phyloP scores from a whole-genome alignment of 1,284 basidiomycete genomes.

The Phenoliferia sp. region DNA sequence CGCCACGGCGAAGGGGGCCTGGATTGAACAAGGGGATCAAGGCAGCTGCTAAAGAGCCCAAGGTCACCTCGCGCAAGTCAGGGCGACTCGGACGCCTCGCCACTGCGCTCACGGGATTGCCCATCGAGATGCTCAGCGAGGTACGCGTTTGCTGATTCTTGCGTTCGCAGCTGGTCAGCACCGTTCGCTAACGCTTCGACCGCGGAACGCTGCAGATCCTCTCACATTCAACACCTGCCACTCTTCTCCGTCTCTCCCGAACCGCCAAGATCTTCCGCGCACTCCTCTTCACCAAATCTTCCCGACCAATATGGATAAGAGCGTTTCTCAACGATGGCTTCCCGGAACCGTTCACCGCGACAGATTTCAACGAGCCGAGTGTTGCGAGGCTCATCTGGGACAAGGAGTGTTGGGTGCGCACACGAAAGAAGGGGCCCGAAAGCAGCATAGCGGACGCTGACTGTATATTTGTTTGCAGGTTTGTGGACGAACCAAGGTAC shows the following conservation, averaged over 20 bases:
- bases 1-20: too few species aligned
- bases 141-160: background rate
- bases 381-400: constrained; percentile 11
- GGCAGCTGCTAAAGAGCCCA: background rate
- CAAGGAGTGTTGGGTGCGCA: constrained; percentile 12
- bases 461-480: background rate
- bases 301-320: constrained; percentile 1
- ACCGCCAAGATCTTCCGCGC: constrained; percentile 11
- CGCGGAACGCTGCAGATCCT: too few species aligned
- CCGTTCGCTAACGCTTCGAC: too few species aligned
- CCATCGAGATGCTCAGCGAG: constrained; percentile 12
- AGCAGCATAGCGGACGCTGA: background rate
- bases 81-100: constrained; percentile 6
- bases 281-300: background rate
- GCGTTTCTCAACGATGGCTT: constrained; percentile 10
- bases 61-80: constrained; percentile 1
- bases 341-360: background rate
- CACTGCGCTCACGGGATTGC: constrained; percentile 1
- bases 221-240: constrained; percentile 2
- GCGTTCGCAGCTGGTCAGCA: background rate
- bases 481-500: constrained; percentile 11
- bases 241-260: constrained; percentile 5
- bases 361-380: constrained; percentile 1
- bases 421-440: background rate
- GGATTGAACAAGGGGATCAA: too few species aligned